Conservation (phyloP, 108 stramenopile genomes). For the Nitzschia sp. region DNA sequence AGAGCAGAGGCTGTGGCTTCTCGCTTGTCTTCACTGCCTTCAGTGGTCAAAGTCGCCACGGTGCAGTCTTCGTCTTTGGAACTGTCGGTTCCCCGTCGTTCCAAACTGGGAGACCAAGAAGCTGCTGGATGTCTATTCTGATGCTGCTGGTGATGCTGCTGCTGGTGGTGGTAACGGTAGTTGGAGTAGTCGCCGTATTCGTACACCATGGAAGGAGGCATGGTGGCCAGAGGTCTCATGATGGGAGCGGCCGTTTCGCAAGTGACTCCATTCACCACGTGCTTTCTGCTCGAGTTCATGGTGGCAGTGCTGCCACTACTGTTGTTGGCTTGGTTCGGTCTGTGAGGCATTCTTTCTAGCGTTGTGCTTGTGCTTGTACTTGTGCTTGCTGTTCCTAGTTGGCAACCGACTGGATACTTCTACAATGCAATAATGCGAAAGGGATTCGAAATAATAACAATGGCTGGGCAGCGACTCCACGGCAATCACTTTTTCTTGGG, state of each 20-base stretch:
- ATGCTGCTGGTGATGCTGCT: neutral
- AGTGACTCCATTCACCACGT: constrained; percentile 8
- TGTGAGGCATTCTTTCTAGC: too few relatives aligned
- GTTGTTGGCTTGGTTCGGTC: too few relatives aligned
- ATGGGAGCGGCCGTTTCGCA: constrained; percentile 29
- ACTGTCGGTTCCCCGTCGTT: constrained; percentile 16
- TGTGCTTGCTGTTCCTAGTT: too few relatives aligned
- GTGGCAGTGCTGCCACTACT: too few relatives aligned
- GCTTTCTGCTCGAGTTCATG: too few relatives aligned
- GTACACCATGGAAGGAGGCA: too few relatives aligned
- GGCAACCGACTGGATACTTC: too few relatives aligned
- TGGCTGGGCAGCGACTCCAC: neutral
- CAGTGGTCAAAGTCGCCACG: constrained; percentile 28
- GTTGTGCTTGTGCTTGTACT: too few relatives aligned
- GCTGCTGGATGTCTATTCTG: neutral
- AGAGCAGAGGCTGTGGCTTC: constrained; percentile 41
- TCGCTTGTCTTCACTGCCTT: constrained; percentile 22
- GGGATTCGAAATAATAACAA: neutral
- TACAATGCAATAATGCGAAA: too few relatives aligned
- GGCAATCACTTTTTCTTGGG: too few relatives aligned
- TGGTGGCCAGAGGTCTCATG: constrained; percentile 26
- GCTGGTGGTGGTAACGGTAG: neutral
- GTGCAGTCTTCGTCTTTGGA: constrained; percentile 31
- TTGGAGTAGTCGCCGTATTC: constrained; percentile 17
- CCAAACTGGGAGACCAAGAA: constrained; percentile 7